Evolutionary conservation across 106 monocot species (phyloP).

Genomic region (Dioscorea dumetorum): DNA sequence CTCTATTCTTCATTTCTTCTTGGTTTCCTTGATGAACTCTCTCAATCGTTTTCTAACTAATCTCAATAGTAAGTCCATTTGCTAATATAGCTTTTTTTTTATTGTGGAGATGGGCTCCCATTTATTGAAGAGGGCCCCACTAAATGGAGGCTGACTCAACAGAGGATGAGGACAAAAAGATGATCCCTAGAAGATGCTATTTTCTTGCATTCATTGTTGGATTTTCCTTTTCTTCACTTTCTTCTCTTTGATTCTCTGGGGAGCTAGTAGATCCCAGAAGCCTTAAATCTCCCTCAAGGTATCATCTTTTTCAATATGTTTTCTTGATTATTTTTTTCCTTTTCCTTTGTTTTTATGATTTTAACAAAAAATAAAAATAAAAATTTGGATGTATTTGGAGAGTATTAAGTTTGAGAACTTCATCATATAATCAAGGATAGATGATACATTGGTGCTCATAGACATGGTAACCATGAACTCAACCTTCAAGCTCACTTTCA

Average conservation of each 20-base stretch:
- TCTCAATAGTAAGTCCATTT: too few relatives aligned
- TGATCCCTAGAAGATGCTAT: conserved; percentile 42
- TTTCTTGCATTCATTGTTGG: conserved; percentile 51
- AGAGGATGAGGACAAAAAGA: neutral
- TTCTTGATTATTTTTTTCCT: neutral
- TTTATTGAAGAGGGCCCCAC: too few relatives aligned
- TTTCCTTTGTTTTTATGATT: too few relatives aligned
- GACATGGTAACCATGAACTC: conserved; percentile 70
- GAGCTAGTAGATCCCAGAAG: conserved; percentile 59
- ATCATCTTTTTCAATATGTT: too few relatives aligned
- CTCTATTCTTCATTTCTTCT: too few relatives aligned
- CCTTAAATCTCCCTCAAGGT: conserved; percentile 61
- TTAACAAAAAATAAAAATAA: too few relatives aligned
- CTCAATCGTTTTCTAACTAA: too few relatives aligned
- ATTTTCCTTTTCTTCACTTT: conserved; percentile 59
- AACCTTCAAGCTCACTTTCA: conserved; percentile 58
- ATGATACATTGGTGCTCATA: conserved; percentile 71
- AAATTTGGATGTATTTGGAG: conserved; percentile 14
- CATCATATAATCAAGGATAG: conserved; percentile 60
- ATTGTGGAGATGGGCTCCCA: too few relatives aligned
- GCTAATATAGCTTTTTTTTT: too few relatives aligned
- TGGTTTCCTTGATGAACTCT: too few relatives aligned
- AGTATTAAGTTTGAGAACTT: conserved; percentile 72
- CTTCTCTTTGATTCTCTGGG: conserved; percentile 77
- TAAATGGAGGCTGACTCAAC: too few relatives aligned